Evolutionary conservation across 306 rosid species (phyloP).

Genomic region (Carpinus fangiana): DNA sequence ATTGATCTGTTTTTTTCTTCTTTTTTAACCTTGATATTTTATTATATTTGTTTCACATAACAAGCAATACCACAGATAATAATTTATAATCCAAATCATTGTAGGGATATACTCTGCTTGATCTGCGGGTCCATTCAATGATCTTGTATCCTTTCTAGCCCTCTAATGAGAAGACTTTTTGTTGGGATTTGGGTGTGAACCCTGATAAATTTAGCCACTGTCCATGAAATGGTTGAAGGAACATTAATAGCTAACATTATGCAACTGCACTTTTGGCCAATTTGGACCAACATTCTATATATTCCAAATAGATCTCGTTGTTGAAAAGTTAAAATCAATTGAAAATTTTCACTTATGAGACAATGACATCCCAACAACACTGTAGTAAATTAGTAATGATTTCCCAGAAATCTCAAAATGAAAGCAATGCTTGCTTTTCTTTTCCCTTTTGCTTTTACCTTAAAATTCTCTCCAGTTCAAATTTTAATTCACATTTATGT

Average conservation of each 20-base stretch:
- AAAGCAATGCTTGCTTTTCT: constrained; percentile 64
- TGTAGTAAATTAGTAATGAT: constrained; percentile 6
- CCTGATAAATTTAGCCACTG: background rate
- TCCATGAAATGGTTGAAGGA: background rate
- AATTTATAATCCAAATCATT: no score
- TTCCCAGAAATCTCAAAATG: constrained; percentile 50
- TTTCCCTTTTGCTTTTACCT: background rate
- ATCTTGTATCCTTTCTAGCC: no score
- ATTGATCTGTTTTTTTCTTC: no score
- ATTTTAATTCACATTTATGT: background rate
- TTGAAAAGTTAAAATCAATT: constrained; percentile 5
- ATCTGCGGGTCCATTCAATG: no score
- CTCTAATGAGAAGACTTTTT: no score
- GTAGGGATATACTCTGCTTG: no score
- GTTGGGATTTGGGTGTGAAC: no score
- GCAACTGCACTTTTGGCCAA: background rate
- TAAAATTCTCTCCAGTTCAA: background rate
- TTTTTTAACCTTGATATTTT: no score
- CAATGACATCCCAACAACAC: constrained; percentile 49
- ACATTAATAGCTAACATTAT: background rate
- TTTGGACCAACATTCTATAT: background rate
- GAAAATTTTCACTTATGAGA: constrained; percentile 39
- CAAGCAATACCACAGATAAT: no score
- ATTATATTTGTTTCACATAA: no score
- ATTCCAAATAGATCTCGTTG: background rate